Evolutionary conservation across 2,329 filamentous ascomycete genomes (phyloP).

Genomic region (Zymoseptoria tritici): DNA sequence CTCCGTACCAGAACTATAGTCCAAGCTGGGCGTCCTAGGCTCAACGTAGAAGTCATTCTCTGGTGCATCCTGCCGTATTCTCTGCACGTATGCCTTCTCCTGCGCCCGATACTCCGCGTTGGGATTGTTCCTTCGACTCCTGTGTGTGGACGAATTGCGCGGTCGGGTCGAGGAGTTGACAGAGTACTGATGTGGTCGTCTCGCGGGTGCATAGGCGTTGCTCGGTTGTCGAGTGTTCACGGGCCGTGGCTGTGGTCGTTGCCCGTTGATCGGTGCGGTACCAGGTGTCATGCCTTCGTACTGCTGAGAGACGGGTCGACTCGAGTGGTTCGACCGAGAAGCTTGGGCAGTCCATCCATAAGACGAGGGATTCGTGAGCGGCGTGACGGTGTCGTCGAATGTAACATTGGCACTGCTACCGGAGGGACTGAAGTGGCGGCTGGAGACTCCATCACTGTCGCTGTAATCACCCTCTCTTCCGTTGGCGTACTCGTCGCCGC

Average conservation of each 20-base stretch:
- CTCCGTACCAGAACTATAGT: conserved; percentile 67
- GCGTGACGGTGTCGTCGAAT: conserved; percentile 20
- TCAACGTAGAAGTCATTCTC: conserved; percentile 65
- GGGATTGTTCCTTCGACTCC: conserved; percentile 52
- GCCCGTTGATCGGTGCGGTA: background rate
- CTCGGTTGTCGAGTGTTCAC: conserved; percentile 38
- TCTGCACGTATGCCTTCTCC: conserved; percentile 90
- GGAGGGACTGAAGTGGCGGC: conserved; percentile 19
- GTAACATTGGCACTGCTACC: conserved; percentile 8
- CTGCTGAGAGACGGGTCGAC: conserved; percentile 3
- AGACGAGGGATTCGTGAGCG: conserved; percentile 22
- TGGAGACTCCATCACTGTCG: conserved; percentile 22
- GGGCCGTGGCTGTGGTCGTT: conserved; percentile 28
- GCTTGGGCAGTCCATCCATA: conserved; percentile 22
- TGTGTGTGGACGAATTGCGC: conserved; percentile 49
- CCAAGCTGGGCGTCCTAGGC: conserved; percentile 60
- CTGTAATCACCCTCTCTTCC: conserved; percentile 17
- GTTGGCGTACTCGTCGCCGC: conserved; percentile 17
- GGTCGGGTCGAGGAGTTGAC: conserved; percentile 41
- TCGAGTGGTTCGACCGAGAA: background rate
- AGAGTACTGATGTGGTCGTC: conserved; percentile 42
- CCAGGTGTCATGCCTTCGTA: conserved; percentile 16
- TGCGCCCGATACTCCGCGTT: conserved; percentile 72
- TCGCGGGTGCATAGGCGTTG: conserved; percentile 45
- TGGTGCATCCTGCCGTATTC: conserved; percentile 63